These are phyloP conservation scores for Mortierella sp. DNA, from an alignment of 371 early-diverging fungal species.

Conservation along the genomic window DNA sequence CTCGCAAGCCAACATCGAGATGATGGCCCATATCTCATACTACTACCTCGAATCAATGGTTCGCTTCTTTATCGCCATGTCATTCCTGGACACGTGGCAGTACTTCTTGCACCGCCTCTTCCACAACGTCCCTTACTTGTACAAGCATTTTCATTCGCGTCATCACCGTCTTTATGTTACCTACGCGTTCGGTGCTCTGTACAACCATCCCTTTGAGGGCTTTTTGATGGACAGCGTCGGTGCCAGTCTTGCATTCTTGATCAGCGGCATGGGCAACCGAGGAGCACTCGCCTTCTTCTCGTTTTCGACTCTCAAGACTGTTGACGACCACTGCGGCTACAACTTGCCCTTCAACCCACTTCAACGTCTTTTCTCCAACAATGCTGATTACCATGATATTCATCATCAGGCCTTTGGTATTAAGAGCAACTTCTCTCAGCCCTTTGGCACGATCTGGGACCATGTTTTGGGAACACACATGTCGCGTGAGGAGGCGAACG, in stretches of 20 bases:
- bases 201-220: conserved; percentile 85
- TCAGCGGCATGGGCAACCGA: conserved; percentile 76
- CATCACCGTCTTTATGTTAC: conserved; percentile 83
- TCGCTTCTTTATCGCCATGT: conserved; percentile 56
- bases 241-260: conserved; percentile 68
- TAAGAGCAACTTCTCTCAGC: conserved; percentile 74
- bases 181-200: conserved; percentile 84
- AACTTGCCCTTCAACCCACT: conserved; percentile 83
- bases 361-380: conserved; percentile 72
- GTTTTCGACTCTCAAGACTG: conserved; percentile 82
- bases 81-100: conserved; percentile 72
- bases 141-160: conserved; percentile 78
- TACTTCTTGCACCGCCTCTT: conserved; percentile 83
- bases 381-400: conserved; percentile 77
- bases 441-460: conserved; percentile 86
- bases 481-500: conserved; percentile 53
- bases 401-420: conserved; percentile 75
- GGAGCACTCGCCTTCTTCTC: conserved; percentile 75
- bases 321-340: conserved; percentile 87
- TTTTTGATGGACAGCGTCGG: conserved; percentile 81
- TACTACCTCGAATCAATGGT: conserved; percentile 51
- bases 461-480: conserved; percentile 65
- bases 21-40: conserved; percentile 43
- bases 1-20: conserved; percentile 26
- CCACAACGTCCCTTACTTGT: conserved; percentile 75